Evolutionary conservation across 148 eudicot genomes (phyloP), one percentile per base, ranked within the genome.

Genomic region (Rhododendron ferrugineum): DNA sequence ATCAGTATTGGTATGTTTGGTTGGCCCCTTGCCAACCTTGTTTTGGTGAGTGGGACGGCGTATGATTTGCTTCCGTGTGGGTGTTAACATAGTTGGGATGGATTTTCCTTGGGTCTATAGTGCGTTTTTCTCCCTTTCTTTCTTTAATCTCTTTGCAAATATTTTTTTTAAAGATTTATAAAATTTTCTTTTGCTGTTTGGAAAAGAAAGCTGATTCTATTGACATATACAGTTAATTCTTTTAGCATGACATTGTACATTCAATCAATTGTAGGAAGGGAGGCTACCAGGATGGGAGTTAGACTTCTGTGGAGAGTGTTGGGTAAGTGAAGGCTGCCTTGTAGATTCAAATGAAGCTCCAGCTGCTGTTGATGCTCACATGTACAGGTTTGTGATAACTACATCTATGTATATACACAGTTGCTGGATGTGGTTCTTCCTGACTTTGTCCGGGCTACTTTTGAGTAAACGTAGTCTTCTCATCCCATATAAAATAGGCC

Each of bases 241-340:
- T 64, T 13, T 13, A 68, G 74, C 16, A 28, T 34, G n/a, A 76
- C 50, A 34, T 22, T 77, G 40, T 22, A 23, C 1, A 11, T 32
- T 70, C 8, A 32, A 30, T 30, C 6, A 30, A 70, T 78, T n/a
- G 22, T 49, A 96, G 98, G 92, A 91, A 85, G 99, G 94, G 68
- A 84, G 80, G 84, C 79, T 97, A 84, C 89, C 86, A 74, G 98
- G 98, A 23, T 97, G 98, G 98, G 95, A 95, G 85, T 89, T 97
- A 26, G 98, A 97, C 77, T 90, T 91, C 0, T 97, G 99, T 85
- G 99, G 99, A 90, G 99, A 97, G 56, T 96, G 98, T 79, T 94
- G 95, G 95, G 93, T 97, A 5, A 94, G 95, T 49, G 99, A 97
- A 79, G 98, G 99, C 82, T 97, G 99, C 84, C 94, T 97, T 30